Evolutionary conservation across 1,284 basidiomycete species (phyloP).

Genomic region (Malassezia sp.): DNA sequence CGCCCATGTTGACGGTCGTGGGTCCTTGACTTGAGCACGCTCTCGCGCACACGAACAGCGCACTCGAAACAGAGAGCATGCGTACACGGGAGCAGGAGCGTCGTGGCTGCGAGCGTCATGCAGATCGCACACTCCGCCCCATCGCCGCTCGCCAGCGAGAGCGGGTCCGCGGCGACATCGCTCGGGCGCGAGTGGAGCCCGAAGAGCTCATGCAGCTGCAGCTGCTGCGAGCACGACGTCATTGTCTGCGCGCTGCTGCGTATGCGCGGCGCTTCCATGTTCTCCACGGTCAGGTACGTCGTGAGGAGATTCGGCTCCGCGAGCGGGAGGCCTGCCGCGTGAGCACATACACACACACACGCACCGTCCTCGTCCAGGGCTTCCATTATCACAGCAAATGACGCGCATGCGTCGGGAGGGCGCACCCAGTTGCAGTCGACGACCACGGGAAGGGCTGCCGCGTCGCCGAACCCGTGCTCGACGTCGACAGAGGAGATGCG

Average conservation of each 20-base stretch:
- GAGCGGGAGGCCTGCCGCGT: no score
- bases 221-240: no score
- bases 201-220: slow-evolving; percentile 44
- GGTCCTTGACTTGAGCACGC: slow-evolving; percentile 30
- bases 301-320: slow-evolving; percentile 36
- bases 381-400: slow-evolving; percentile 37
- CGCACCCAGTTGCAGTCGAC: slow-evolving; percentile 1
- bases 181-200: slow-evolving; percentile 33
- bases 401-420: neutral
- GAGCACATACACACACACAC: no score
- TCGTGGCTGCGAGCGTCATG: slow-evolving; percentile 33
- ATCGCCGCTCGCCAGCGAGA: no score
- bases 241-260: neutral
- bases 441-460: slow-evolving; percentile 1
- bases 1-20: slow-evolving; percentile 34
- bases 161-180: no score
- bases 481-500: neutral
- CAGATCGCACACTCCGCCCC: slow-evolving; percentile 43
- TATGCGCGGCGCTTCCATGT: neutral
- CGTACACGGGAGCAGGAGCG: slow-evolving; percentile 42
- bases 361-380: slow-evolving; percentile 37
- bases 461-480: neutral
- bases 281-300: neutral
- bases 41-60: slow-evolving; percentile 38
- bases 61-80: slow-evolving; percentile 44